Percentiles rank a stretch among this genome's conserved stretches.
These are phyloP conservation scores for Tulasnella sp. DNA, from an alignment of 768 basidiomycete species.

Conservation along the genomic window DNA sequence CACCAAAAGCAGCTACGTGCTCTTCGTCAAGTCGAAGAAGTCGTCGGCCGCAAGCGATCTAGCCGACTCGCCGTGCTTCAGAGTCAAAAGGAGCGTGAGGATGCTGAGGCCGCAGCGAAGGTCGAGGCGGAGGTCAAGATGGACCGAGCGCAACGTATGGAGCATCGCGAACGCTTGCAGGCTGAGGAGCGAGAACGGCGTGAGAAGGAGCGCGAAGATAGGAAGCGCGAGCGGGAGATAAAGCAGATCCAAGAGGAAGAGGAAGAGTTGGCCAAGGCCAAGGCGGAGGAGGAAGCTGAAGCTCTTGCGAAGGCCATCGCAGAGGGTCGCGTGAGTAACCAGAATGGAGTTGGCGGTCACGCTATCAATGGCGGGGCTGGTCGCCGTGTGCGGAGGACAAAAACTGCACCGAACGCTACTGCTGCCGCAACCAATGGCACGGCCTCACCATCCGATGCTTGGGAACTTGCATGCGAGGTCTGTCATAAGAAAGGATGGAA, in stretches of 20 bases:
- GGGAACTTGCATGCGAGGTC: conserved; percentile 84
- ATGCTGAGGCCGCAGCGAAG: conserved; percentile 41
- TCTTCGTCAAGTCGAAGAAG: conserved; percentile 36
- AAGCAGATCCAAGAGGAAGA: too few species aligned
- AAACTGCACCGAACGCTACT: background rate
- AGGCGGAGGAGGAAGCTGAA: conserved; percentile 10
- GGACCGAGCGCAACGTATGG: conserved; percentile 45
- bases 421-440: conserved; percentile 20
- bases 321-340: background rate
- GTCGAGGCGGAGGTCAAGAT: conserved; percentile 59
- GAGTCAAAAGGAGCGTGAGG: conserved; percentile 44
- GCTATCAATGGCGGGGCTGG: background rate
- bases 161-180: conserved; percentile 25
- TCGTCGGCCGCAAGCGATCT: conserved; percentile 80
- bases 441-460: conserved; percentile 41
- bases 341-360: conserved; percentile 4
- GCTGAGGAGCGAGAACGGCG: conserved; percentile 14
- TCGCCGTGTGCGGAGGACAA: conserved; percentile 12
- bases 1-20: background rate
- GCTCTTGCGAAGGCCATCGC: background rate
- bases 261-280: conserved; percentile 8
- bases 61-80: conserved; percentile 79
- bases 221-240: conserved; percentile 26
- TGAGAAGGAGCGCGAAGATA: conserved; percentile 31
- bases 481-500: conserved; percentile 65